A percentile compares a stretch with the other conserved stretches of the same genome.
Conservation (phyloP, 164 flowering plant genomes). For the Magnolia officinalis region DNA sequence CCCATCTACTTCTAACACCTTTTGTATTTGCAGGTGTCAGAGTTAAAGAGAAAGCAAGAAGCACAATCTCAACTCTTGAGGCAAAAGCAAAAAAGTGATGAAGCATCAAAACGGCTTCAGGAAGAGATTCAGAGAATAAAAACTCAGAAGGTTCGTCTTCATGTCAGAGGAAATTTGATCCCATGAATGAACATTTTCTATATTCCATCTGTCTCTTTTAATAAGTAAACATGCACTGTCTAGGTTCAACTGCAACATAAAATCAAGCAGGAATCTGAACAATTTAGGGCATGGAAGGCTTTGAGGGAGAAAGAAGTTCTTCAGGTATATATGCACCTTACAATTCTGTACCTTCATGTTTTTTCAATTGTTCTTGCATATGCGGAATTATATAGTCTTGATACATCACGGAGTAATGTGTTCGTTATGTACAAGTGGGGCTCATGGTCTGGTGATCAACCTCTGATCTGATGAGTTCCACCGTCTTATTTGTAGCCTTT, state of each 20-base stretch:
- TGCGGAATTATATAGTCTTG: background rate
- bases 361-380: background rate
- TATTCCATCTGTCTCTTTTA: background rate
- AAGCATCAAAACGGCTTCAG: conserved; percentile 87
- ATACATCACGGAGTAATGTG: background rate
- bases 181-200: background rate
- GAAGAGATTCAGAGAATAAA: conserved; percentile 96
- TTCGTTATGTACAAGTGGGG: background rate
- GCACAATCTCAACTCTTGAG: conserved; percentile 90
- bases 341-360: background rate
- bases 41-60: conserved; percentile 93
- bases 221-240: background rate
- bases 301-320: conserved; percentile 94
- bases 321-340: conserved; percentile 52
- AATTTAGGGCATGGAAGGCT: conserved; percentile 91
- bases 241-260: conserved; percentile 97
- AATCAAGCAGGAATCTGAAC: conserved; percentile 97
- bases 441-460: background rate
- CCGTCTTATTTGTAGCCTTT: background rate
- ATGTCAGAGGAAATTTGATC: background rate
- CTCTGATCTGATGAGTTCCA: background rate
- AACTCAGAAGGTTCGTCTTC: conserved; percentile 66
- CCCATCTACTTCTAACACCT: background rate
- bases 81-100: conserved; percentile 97
- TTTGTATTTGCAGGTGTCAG: conserved; percentile 63